Evolutionary conservation across 2,329 filamentous ascomycete genomes (phyloP).

Genomic region (Pseudocercospora pini-densiflorae): DNA sequence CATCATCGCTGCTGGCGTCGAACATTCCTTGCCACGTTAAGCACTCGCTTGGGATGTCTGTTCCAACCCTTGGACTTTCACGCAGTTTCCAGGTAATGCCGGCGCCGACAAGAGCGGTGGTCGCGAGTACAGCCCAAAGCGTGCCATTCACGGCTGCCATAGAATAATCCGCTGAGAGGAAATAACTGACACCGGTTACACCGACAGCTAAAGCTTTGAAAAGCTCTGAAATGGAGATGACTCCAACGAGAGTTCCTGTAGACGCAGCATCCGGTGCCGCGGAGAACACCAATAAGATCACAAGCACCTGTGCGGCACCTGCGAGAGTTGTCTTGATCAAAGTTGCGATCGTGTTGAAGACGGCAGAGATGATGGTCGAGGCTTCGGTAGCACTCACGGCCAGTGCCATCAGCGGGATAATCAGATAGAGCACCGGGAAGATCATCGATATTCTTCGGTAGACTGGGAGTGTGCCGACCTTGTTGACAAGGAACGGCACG

Average conservation of each 20-base stretch:
- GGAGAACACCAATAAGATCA: slow-evolving; percentile 53
- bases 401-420: slow-evolving; percentile 47
- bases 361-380: slow-evolving; percentile 40
- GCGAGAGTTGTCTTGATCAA: slow-evolving; percentile 50
- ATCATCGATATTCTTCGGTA: slow-evolving; percentile 48
- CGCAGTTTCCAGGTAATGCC: slow-evolving; percentile 51
- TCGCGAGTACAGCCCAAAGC: slow-evolving; percentile 49
- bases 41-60: slow-evolving; percentile 49
- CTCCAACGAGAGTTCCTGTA: slow-evolving; percentile 53
- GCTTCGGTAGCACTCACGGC: slow-evolving; percentile 39
- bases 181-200: slow-evolving; percentile 51
- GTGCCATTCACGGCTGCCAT: slow-evolving; percentile 50
- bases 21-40: slow-evolving; percentile 54
- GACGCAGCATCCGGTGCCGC: slow-evolving; percentile 53
- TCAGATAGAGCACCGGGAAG: slow-evolving; percentile 47
- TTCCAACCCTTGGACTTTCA: slow-evolving; percentile 50
- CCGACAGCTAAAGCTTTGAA: slow-evolving; percentile 55
- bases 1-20: slow-evolving; percentile 44
- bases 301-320: slow-evolving; percentile 48
- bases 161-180: slow-evolving; percentile 49
- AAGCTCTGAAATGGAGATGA: slow-evolving; percentile 52
- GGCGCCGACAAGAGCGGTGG: slow-evolving; percentile 48
- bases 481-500: slow-evolving; percentile 44
- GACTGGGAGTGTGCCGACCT: slow-evolving; percentile 47
- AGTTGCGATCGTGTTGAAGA: slow-evolving; percentile 47